phyloP scores from a whole-genome alignment of 768 basidiomycete genomes.

The Gloeostereum incarnatum region DNA sequence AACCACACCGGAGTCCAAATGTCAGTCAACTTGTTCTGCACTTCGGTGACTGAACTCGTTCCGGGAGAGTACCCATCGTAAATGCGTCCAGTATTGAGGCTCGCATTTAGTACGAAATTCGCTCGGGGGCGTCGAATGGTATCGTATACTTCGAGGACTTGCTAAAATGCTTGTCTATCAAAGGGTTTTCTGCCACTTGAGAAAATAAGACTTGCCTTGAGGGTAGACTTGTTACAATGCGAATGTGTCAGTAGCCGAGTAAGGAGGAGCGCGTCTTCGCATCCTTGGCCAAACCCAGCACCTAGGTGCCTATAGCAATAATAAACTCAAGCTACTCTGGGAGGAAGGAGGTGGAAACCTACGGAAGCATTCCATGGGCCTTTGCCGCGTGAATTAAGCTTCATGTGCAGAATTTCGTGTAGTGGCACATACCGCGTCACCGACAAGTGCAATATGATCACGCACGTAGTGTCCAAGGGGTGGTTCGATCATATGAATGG shows the following conservation, averaged over 20 bases:
- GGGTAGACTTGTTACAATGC: conserved; percentile 23
- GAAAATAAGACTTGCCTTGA: conserved; percentile 24
- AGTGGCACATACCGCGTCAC: conserved; percentile 34
- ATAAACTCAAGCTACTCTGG: neutral
- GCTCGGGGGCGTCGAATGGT: conserved; percentile 34
- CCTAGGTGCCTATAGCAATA: conserved; percentile 20
- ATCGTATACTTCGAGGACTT: conserved; percentile 37
- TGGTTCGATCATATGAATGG: conserved; percentile 37
- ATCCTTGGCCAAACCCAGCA: conserved; percentile 49
- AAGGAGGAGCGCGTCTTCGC: conserved; percentile 45
- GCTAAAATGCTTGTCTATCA: conserved; percentile 18
- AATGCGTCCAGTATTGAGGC: conserved; percentile 28
- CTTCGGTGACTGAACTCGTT: conserved; percentile 19
- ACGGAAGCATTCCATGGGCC: conserved; percentile 54
- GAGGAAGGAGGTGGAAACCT: too few relatives aligned
- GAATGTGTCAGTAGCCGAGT: conserved; percentile 35
- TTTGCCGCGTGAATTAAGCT: conserved; percentile 10
- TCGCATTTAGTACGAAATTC: conserved; percentile 36
- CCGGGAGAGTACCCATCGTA: conserved; percentile 24
- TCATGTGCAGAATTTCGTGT: neutral
- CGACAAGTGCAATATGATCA: conserved; percentile 38
- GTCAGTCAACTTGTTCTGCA: conserved; percentile 21
- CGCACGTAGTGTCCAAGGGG: conserved; percentile 33
- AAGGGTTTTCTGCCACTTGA: neutral
- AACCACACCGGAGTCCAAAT: conserved; percentile 42